Base-by-base conservation (phyloP, 371 early-diverging fungal species). In the Entomophthora muscae region DNA sequence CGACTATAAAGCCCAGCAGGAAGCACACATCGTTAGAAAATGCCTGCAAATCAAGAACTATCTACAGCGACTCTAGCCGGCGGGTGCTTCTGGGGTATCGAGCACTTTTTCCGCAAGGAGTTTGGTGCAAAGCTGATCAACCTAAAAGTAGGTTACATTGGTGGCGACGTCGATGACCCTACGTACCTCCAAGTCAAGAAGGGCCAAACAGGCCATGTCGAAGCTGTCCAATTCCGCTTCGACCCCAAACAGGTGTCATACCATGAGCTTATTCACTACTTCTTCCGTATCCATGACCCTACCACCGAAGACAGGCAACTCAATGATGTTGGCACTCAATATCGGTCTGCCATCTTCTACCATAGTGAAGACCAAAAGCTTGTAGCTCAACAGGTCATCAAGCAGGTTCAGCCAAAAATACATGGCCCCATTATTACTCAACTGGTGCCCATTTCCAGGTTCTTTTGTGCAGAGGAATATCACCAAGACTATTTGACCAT, bases 391-490 rank as follows among this genome's bases (percentile, higher is more conserved):
- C 71, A 79, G 17, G 82, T 85, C 66, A 78, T 81, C 60, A 75
- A 78, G 62, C 79, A 75, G 53, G 60, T 59, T 12, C 32, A 59
- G 27, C 82, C 74, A 2, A 67, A 73, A 52, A 23, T 32, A 33
- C 24, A 30, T 10, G 24, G 10, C 31, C 71, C 74, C 3, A 85
- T 91, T 54, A 83, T 81, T 2, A 91, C 91, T 0, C 74, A 88
- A 63, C 83, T 91, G 58, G 78, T 76, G n/a, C 80, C 84, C 1
- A 83, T 86, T 0, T 73, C 71, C 5, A 69, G 65, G n/a, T 95
- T 89, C 73, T 93, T 77, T 67, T 79, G 84, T 63, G 97, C 92
- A n/a, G 96, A 97, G 70, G 82, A 76, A 0, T 91, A 93, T 71
- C 97, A 95, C 66, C 90, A 89, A 71, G 71, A 76, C 64, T 93